A percentile compares a stretch with the other conserved stretches of the same genome.
phyloP scores from a whole-genome alignment of 2,329 filamentous ascomycete species.

The Ploettnerulaceae sp. region DNA sequence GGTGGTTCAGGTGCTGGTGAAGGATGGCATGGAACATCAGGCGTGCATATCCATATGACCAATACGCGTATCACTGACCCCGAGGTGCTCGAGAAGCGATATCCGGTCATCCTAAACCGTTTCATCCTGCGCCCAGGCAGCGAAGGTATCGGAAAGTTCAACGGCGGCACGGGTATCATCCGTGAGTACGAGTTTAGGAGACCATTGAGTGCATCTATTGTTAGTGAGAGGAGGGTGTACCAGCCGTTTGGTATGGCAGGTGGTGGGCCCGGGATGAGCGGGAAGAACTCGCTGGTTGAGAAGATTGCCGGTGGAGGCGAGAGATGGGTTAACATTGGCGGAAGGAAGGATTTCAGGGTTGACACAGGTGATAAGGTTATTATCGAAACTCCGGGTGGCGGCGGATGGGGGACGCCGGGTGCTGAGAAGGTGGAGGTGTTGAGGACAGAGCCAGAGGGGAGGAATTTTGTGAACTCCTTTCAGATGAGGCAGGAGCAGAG shows the following conservation, averaged over 20 bases:
- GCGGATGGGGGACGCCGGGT: slow-evolving; percentile 20
- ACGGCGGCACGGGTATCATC: slow-evolving; percentile 68
- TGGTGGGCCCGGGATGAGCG: slow-evolving; percentile 69
- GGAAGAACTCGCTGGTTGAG: slow-evolving; percentile 77
- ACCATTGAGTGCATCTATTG: too few species aligned
- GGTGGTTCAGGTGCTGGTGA: slow-evolving; percentile 26
- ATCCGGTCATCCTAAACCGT: slow-evolving; percentile 40
- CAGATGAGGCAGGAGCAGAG: slow-evolving; percentile 11
- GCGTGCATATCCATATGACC: slow-evolving; percentile 25
- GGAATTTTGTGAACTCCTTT: neutral
- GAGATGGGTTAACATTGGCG: slow-evolving; percentile 23
- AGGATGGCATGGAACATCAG: slow-evolving; percentile 20
- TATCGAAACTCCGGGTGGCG: slow-evolving; percentile 25
- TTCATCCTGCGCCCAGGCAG: slow-evolving; percentile 60
- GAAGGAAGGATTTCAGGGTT: slow-evolving; percentile 21
- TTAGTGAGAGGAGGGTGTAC: slow-evolving; percentile 71
- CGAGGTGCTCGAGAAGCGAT: slow-evolving; percentile 26
- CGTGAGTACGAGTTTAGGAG: slow-evolving; percentile 72
- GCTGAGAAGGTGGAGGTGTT: slow-evolving; percentile 2
- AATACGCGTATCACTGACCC: slow-evolving; percentile 27
- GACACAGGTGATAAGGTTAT: slow-evolving; percentile 23
- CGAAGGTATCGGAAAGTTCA: slow-evolving; percentile 58
- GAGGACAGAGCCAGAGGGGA: slow-evolving; percentile 5
- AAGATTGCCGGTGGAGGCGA: slow-evolving; percentile 30
- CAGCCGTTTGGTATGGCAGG: slow-evolving; percentile 77